Base-by-base conservation (phyloP, 2,329 filamentous ascomycete genomes). In the Zalaria sp. region DNA sequence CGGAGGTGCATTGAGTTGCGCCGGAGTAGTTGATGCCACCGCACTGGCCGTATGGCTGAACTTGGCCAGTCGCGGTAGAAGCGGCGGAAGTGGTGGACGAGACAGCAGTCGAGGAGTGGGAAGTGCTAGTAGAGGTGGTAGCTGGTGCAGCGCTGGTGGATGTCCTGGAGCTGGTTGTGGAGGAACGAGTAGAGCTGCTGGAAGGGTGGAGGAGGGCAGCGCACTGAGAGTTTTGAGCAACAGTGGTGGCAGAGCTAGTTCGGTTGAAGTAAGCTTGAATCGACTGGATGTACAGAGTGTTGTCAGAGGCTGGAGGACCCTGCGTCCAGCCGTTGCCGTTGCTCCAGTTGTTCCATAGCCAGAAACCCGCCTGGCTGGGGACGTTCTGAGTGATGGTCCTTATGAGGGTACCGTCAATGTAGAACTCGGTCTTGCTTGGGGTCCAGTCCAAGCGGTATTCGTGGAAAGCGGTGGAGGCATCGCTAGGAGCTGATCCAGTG, bases 361-460 rank as follows among this genome's bases (percentile, higher is more conserved):
- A 57, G 54, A 79, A 74, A 1, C 83, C 83, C 74, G 62, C 9
- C 63, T 60, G 56, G 2, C 63, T 65, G 0, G 83, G 83, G 1
- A 57, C 44, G 29, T 49, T 49, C 3, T 52, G 45, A 1, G 69
- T 68, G 3, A 65, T 54, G 0, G 59, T 64, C 67, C 83, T 78
- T 18, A 86, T 61, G 7, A 70, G 58, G 5, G 60, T 43, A 35
- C 72, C 73, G 56, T 88, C 81, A 2, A 77, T 78, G 54, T 79
- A 86, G 60, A 85, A 88, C 8, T 71, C 57, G 5, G 87, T 79
- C 1, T 64, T 64, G 1, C 65, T 68, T 0, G 73, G 69, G 9
- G 77, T 57, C 62, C 81, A 87, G 59, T 89, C 83, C 57, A 88
- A 80, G 31, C 83, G 79, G 54, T 87, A 87, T 60, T 88, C 83